phyloP scores from a whole-genome alignment of 2,329 filamentous ascomycete genomes.

The Colletotrichum higginsianum region DNA sequence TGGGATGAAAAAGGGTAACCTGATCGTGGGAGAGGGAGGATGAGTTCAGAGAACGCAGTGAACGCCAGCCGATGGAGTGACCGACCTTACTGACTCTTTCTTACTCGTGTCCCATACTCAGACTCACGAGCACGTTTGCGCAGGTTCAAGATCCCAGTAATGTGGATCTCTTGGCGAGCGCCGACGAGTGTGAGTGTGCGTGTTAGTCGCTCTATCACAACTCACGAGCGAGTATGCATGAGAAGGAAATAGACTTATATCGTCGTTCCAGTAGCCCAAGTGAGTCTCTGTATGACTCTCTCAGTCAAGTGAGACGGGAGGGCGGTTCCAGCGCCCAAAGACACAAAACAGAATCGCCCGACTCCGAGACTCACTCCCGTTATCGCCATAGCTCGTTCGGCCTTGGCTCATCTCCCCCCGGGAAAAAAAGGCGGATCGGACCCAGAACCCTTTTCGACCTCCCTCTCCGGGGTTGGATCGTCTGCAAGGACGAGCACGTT shows the following conservation, averaged over 20 bases:
- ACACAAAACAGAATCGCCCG: not conserved
- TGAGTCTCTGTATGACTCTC: too few species aligned
- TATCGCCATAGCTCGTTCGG: not conserved
- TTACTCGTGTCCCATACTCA: not conserved
- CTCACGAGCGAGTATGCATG: not conserved
- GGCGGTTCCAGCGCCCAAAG: too few species aligned
- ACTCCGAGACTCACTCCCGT: not conserved
- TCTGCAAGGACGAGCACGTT: conserved; percentile 27
- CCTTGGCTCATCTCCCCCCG: conserved; percentile 1
- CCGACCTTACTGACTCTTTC: too few species aligned
- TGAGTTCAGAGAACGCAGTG: too few species aligned
- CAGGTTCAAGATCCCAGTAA: conserved; percentile 28
- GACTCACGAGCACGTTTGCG: conserved; percentile 26
- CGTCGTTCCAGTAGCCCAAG: not conserved
- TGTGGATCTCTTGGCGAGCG: conserved; percentile 24
- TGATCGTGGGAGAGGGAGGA: not conserved
- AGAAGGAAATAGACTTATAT: not conserved
- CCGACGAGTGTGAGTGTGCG: too few species aligned
- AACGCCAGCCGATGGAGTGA: too few species aligned
- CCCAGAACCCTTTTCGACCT: conserved; percentile 19
- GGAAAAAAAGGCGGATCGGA: not conserved
- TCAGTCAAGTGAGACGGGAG: too few species aligned
- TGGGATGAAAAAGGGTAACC: not conserved
- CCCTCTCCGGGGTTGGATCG: conserved; percentile 32
- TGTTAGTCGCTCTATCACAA: not conserved